Conservation (phyloP, 164 flowering plant genomes). For the Protea cynaroides region DNA sequence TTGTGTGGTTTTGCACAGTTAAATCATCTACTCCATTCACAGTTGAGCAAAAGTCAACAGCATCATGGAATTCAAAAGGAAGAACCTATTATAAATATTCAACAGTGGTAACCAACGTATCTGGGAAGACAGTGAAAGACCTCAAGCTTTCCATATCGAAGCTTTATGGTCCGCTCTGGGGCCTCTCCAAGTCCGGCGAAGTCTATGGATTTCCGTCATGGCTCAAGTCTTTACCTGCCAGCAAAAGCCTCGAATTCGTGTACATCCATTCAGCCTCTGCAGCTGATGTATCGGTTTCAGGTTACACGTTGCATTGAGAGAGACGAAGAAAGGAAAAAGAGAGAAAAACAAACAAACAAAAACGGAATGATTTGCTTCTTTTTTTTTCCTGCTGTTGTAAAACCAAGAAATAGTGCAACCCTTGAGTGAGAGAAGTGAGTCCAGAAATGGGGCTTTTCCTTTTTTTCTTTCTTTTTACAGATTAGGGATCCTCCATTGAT, state of each 20-base stretch:
- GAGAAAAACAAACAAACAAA: too few species aligned
- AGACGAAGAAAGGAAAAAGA: neutral
- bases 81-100: slow-evolving; percentile 79
- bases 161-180: slow-evolving; percentile 88
- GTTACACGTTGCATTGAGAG: slow-evolving; percentile 46
- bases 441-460: slow-evolving; percentile 18
- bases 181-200: slow-evolving; percentile 45
- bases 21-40: slow-evolving; percentile 32
- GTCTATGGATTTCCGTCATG: slow-evolving; percentile 58
- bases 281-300: slow-evolving; percentile 52
- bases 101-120: slow-evolving; percentile 59
- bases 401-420: slow-evolving; percentile 42
- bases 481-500: neutral
- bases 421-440: slow-evolving; percentile 27
- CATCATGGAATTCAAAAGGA: slow-evolving; percentile 59
- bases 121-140: slow-evolving; percentile 48
- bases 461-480: slow-evolving; percentile 12
- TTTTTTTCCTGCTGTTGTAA: slow-evolving; percentile 16
- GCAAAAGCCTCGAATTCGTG: slow-evolving; percentile 72
- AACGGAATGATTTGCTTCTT: neutral
- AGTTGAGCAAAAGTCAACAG: slow-evolving; percentile 47
- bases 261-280: slow-evolving; percentile 64
- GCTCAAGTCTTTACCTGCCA: slow-evolving; percentile 51
- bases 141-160: slow-evolving; percentile 55
- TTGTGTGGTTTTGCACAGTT: slow-evolving; percentile 42